Evolutionary conservation across 2,329 filamentous ascomycete genomes (phyloP).

Genomic region (Aspergillaceae sp.): DNA sequence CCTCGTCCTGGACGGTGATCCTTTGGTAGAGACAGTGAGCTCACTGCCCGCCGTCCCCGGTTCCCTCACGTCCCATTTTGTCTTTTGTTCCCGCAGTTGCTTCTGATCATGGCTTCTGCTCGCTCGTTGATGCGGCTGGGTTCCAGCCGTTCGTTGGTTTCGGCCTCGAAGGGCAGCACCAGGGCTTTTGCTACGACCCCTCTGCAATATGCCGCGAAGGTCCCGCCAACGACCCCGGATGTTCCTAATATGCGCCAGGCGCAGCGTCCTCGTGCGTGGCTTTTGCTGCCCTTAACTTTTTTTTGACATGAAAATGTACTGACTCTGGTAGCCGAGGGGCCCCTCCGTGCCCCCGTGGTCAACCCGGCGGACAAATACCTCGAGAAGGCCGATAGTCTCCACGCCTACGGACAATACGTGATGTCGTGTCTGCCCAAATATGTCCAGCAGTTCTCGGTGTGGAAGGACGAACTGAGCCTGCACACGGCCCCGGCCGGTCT

Average conservation of each 20-base stretch:
- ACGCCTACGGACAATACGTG: slow-evolving; percentile 92
- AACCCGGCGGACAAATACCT: slow-evolving; percentile 92
- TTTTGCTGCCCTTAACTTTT: background rate
- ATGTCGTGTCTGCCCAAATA: slow-evolving; percentile 97
- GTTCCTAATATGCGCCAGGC: slow-evolving; percentile 60
- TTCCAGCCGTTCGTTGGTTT: slow-evolving; percentile 30
- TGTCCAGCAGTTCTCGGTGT: slow-evolving; percentile 97
- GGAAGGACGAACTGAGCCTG: slow-evolving; percentile 97
- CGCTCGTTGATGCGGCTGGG: slow-evolving; percentile 38
- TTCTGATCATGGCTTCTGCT: slow-evolving; percentile 35
- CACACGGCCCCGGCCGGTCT: slow-evolving; percentile 84
- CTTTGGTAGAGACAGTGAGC: too few relatives aligned
- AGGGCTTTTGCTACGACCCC: slow-evolving; percentile 34
- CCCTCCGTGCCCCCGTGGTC: slow-evolving; percentile 68
- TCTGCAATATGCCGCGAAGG: slow-evolving; percentile 37
- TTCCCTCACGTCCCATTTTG: slow-evolving; percentile 13
- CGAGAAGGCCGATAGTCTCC: slow-evolving; percentile 76
- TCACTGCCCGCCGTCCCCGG: slow-evolving; percentile 5
- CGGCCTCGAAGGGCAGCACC: slow-evolving; percentile 17
- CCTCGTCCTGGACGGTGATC: slow-evolving; percentile 9
- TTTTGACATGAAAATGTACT: background rate
- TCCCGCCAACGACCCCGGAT: slow-evolving; percentile 49
- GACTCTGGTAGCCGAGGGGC: slow-evolving; percentile 39
- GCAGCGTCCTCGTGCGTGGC: slow-evolving; percentile 40
- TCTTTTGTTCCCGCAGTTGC: slow-evolving; percentile 20